Conservation (phyloP, 495 filamentous ascomycete genomes). For the Talaromyces borbonicus region DNA sequence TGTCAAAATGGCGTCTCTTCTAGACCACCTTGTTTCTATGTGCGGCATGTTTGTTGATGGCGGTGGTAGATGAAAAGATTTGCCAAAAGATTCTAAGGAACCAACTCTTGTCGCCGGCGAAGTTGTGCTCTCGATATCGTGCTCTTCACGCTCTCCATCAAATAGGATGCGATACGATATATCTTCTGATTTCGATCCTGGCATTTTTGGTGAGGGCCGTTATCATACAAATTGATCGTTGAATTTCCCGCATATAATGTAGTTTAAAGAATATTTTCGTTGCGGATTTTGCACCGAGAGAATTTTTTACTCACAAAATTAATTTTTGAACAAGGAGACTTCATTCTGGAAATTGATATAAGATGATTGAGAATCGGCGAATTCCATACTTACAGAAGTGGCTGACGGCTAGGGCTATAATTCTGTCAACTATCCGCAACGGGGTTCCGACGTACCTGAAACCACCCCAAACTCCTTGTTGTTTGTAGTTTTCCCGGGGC, state of each 20-base stretch:
- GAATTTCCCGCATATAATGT: too few relatives aligned
- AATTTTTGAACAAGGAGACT: too few relatives aligned
- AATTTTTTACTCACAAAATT: too few relatives aligned
- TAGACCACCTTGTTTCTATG: background rate
- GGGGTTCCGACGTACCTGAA: background rate
- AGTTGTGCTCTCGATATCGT: background rate
- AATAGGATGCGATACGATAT: constrained; percentile 1
- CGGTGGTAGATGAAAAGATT: background rate
- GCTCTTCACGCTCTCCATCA: background rate
- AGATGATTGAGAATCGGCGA: background rate
- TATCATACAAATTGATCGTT: too few relatives aligned
- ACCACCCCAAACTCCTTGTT: background rate
- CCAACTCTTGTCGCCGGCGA: background rate
- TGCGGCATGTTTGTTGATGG: background rate
- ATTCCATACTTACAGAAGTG: too few relatives aligned
- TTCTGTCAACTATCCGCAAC: background rate
- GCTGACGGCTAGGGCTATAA: too few relatives aligned
- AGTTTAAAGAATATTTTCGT: too few relatives aligned
- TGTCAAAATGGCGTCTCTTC: background rate
- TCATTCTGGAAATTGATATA: too few relatives aligned
- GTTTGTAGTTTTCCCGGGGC: background rate
- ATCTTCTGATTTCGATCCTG: background rate
- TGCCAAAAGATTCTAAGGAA: background rate
- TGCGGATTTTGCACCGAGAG: too few relatives aligned
- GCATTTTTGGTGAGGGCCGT: background rate